Percentiles rank a stretch among this genome's conserved stretches.
These are phyloP conservation scores for Leccinum subgranulosum DNA, from an alignment of 768 basidiomycete genomes.

Conservation along the genomic window DNA sequence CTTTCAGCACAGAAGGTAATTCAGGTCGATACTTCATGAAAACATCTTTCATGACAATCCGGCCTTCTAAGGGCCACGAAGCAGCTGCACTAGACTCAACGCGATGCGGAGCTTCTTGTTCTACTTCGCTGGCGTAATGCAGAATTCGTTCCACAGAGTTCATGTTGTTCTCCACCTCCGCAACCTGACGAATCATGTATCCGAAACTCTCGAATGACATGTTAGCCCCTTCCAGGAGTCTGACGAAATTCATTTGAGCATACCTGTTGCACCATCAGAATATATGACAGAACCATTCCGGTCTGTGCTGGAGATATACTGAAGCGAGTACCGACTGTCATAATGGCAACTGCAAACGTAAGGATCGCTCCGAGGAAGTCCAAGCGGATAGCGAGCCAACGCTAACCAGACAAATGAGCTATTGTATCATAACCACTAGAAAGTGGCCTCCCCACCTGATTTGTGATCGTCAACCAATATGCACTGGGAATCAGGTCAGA, in stretches of 20 bases:
- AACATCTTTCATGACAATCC: slow-evolving; percentile 71
- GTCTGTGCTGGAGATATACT: slow-evolving; percentile 78
- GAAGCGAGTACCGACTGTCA: slow-evolving; percentile 72
- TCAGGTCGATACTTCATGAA: slow-evolving; percentile 83
- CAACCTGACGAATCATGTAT: slow-evolving; percentile 72
- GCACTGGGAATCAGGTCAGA: slow-evolving; percentile 40
- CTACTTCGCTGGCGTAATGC: slow-evolving; percentile 77
- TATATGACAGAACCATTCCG: slow-evolving; percentile 74
- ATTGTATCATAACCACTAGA: background rate
- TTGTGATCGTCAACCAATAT: slow-evolving; percentile 83
- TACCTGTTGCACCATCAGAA: slow-evolving; percentile 75
- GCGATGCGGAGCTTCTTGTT: slow-evolving; percentile 77
- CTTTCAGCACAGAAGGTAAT: slow-evolving; percentile 83
- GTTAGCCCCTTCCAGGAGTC: background rate
- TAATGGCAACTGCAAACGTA: slow-evolving; percentile 75
- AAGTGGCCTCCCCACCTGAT: slow-evolving; percentile 50
- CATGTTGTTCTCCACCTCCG: slow-evolving; percentile 93
- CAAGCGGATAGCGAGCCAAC: slow-evolving; percentile 86
- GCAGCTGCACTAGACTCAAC: slow-evolving; percentile 57
- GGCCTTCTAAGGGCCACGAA: slow-evolving; percentile 74
- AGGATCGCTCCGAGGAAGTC: slow-evolving; percentile 75
- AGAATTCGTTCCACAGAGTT: slow-evolving; percentile 87
- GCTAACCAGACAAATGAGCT: slow-evolving; percentile 30
- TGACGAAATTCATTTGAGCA: slow-evolving; percentile 15
- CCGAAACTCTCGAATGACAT: slow-evolving; percentile 48